A percentile compares a stretch with the other conserved stretches of the same genome.
phyloP scores from a whole-genome alignment of 805 yeast genomes.

The Candida lessepsii region DNA sequence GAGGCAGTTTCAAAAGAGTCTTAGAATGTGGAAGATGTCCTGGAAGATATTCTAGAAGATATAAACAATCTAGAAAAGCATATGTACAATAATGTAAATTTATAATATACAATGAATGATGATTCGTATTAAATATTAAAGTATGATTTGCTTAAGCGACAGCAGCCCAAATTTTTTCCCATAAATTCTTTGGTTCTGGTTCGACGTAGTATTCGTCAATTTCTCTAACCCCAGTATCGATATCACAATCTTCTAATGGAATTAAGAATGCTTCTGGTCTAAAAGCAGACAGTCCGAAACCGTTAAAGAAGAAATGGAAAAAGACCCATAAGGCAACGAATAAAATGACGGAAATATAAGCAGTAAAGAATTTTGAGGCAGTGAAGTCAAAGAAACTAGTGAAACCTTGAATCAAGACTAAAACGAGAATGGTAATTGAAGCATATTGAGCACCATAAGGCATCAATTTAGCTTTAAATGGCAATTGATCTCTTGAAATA shows the following conservation, averaged over 20 bases:
- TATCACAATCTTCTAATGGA: conserved; percentile 62
- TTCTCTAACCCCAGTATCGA: conserved; percentile 64
- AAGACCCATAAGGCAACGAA: conserved; percentile 55
- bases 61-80: no score
- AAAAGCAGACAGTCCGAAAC: conserved; percentile 30
- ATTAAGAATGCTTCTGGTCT: conserved; percentile 40
- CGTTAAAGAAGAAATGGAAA: conserved; percentile 53
- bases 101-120: conserved; percentile 7
- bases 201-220: conserved; percentile 59
- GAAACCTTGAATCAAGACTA: conserved; percentile 73
- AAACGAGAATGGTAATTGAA: conserved; percentile 48
- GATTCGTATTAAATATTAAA: not conserved
- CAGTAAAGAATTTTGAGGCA: conserved; percentile 61
- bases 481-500: conserved; percentile 65
- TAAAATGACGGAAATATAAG: conserved; percentile 67
- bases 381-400: conserved; percentile 55
- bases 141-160: conserved; percentile 20
- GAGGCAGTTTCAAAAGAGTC: no score
- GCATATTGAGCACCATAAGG: conserved; percentile 70
- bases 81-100: conserved; percentile 1
- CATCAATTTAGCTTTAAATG: conserved; percentile 72
- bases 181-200: conserved; percentile 49
- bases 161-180: conserved; percentile 56
- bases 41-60: no score
- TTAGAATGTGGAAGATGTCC: no score